Base-by-base conservation (phyloP, 106 monocot genomes). In the Acorus calamus region DNA sequence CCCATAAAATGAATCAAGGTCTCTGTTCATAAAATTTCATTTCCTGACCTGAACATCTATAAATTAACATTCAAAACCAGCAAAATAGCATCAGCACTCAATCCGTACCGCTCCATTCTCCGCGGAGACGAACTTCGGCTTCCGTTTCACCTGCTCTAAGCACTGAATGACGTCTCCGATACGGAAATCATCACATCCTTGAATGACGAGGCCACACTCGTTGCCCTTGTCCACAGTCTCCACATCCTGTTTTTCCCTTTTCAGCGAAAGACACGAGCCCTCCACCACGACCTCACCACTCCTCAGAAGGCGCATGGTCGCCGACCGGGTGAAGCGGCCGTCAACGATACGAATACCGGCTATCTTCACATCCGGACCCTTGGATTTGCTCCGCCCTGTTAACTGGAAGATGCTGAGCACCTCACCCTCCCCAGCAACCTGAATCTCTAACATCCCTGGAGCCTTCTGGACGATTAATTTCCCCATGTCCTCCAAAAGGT, bases 231-330 rank as follows among this genome's bases (percentile, higher is more conserved):
- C 84, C 44, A 94, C 82, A 4, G 84, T 68, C 3, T 94, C 94
- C 2, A 87, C 94, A 65, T 90, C 94, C 44, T 94, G 90, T 65
- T 90, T 84, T 68, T 87, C 90, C 7, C 80, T 76, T 60, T 90
- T 94, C 43, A 94, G 73, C 2, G 89, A 90, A 2, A 66, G 74
- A 28, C 94, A 94, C 12, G 77, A 69, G 41, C 94, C 90, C 62
- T 94, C 94, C 7, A 83, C 90, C 11, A 94, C 82, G 46, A 90
- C 72, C 60, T 94, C 94, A 3, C 94, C 94, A 10, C 90, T 94
- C 60, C 94, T 82, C 82, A 94, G 61, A 13, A 94, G 59, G 63
- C 90, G 79, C 79, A 90, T 55, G n/a, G 73, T 84, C 0, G 83
- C 74, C 4, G 78, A 67, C 55, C 71, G 81, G 42, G 65, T 78